A percentile compares a stretch with the other conserved stretches of the same genome.
phyloP scores from a whole-genome alignment of 1,284 basidiomycete species.

The Puccinia triticina region DNA sequence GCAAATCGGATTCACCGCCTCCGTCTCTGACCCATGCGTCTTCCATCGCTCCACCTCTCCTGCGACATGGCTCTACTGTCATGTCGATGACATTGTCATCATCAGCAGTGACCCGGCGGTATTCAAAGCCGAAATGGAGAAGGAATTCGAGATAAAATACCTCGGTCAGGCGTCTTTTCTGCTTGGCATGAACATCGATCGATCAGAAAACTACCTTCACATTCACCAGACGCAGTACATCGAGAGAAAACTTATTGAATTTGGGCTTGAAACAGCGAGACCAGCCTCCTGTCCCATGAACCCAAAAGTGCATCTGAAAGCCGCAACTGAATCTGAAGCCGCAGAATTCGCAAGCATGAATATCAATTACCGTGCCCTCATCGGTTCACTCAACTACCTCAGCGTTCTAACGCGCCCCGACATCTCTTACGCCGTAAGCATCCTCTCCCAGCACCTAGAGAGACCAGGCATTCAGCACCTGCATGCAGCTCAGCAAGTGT shows the following conservation, averaged over 20 bases:
- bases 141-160: slow-evolving; percentile 5
- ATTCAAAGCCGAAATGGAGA: background rate
- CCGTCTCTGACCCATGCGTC: background rate
- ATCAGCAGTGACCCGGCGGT: background rate
- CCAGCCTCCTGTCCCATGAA: background rate
- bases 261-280: background rate
- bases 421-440: background rate
- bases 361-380: background rate
- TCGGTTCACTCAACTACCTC: slow-evolving; percentile 1
- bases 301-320: slow-evolving; percentile 69
- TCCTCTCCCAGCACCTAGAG: background rate
- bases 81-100: slow-evolving; percentile 17
- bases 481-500: background rate
- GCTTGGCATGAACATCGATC: background rate
- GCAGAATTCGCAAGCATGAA: background rate
- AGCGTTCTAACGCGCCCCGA: background rate
- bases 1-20: background rate
- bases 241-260: background rate
- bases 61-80: background rate
- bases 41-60: background rate
- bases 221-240: background rate
- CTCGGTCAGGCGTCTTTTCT: background rate
- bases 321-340: background rate
- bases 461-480: background rate
- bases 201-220: background rate